Evolutionary conservation across 1,139 yeast genomes (phyloP).

Genomic region (Scheffersomyces quercinus): DNA sequence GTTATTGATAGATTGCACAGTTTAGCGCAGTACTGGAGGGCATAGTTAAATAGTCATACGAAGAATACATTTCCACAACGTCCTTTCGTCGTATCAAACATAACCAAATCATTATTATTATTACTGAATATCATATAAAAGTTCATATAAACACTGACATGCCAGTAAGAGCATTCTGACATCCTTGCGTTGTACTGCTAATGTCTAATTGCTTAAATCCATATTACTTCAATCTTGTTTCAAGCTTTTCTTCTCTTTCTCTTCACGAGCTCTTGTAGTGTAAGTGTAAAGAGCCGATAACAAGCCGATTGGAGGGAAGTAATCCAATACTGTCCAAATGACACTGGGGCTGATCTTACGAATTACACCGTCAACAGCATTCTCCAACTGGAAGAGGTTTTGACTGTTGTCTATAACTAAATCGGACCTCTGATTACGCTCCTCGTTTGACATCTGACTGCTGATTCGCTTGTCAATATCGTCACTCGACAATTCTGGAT

Average conservation of each 20-base stretch:
- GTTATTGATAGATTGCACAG: constrained; percentile 94
- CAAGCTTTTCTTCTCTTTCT: constrained; percentile 6
- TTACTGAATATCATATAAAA: too few relatives aligned
- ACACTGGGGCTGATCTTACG: constrained; percentile 49
- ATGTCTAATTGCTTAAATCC: too few relatives aligned
- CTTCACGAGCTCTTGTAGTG: constrained; percentile 9
- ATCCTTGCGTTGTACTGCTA: too few relatives aligned
- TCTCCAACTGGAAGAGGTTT: constrained; percentile 47
- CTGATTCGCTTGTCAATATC: constrained; percentile 74
- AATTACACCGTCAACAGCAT: constrained; percentile 48
- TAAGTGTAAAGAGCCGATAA: constrained; percentile 28
- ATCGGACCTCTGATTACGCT: constrained; percentile 63
- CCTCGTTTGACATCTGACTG: constrained; percentile 71
- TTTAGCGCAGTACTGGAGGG: constrained; percentile 96
- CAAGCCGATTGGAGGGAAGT: constrained; percentile 53
- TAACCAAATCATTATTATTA: too few relatives aligned
- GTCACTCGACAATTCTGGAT: constrained; percentile 61
- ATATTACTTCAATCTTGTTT: too few relatives aligned
- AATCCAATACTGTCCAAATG: constrained; percentile 60
- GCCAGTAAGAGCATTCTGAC: too few relatives aligned
- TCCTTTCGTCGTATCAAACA: too few relatives aligned
- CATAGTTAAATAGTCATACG: constrained; percentile 33
- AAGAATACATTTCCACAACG: neutral
- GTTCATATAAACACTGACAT: too few relatives aligned
- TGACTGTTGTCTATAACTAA: constrained; percentile 66